Evolutionary conservation across 2,329 filamentous ascomycete species (phyloP).

Genomic region (Ceratocystis huliohia): DNA sequence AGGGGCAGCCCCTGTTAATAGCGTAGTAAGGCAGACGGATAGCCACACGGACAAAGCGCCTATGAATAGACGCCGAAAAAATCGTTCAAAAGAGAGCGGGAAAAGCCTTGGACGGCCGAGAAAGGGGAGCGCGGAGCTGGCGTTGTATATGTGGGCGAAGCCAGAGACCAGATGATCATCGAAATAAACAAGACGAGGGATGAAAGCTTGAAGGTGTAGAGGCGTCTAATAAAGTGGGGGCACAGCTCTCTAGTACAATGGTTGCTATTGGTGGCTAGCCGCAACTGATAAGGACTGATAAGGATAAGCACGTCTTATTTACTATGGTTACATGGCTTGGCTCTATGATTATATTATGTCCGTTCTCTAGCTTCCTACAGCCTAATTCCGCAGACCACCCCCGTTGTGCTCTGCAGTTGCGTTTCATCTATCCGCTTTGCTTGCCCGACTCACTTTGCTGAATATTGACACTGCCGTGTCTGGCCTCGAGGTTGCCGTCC

Average conservation of each 20-base stretch:
- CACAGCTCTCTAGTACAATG: background rate
- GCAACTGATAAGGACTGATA: background rate
- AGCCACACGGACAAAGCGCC: background rate
- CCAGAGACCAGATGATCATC: background rate
- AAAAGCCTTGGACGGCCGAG: background rate
- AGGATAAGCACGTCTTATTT: background rate
- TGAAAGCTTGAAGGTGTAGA: background rate
- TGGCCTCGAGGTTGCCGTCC: slow-evolving; percentile 26
- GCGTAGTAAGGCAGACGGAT: background rate
- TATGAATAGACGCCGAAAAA: background rate
- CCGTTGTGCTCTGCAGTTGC: background rate
- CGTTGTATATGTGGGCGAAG: background rate
- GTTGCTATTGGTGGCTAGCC: background rate
- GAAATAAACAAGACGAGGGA: background rate
- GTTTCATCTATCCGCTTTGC: background rate
- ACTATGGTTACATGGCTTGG: background rate
- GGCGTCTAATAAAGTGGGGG: background rate
- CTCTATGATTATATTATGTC: background rate
- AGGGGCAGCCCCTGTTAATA: slow-evolving; percentile 2
- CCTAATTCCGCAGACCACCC: too few species aligned
- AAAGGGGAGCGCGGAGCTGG: background rate
- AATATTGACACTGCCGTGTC: slow-evolving; percentile 10
- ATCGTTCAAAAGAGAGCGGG: background rate
- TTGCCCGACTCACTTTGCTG: slow-evolving; percentile 4
- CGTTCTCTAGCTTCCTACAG: too few species aligned